These are phyloP conservation scores for Penicillium palitans DNA, from an alignment of 2,329 filamentous ascomycete species.

Conservation along the genomic window DNA sequence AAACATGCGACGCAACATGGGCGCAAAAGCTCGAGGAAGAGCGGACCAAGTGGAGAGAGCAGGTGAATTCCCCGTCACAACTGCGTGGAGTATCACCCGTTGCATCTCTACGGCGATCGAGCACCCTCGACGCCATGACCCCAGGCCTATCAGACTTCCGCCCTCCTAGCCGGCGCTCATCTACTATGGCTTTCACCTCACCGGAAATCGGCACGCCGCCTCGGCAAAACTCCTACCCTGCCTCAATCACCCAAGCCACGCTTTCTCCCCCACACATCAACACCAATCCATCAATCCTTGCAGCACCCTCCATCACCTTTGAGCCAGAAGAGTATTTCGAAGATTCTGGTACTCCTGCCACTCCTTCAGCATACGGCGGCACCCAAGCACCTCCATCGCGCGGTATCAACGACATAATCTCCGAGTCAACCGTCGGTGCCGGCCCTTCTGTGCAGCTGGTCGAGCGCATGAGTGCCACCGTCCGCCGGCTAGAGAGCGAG, in stretches of 20 bases:
- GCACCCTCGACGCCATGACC: slow-evolving; percentile 39
- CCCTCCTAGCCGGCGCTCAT: slow-evolving; percentile 43
- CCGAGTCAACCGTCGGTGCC: slow-evolving; percentile 83
- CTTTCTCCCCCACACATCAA: slow-evolving; percentile 33
- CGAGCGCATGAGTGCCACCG: slow-evolving; percentile 91
- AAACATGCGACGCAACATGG: slow-evolving; percentile 58
- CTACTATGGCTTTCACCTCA: slow-evolving; percentile 38
- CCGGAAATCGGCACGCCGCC: slow-evolving; percentile 43
- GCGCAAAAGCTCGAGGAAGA: slow-evolving; percentile 65
- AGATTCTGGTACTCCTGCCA: slow-evolving; percentile 34
- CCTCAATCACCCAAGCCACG: slow-evolving; percentile 29
- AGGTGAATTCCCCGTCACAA: slow-evolving; percentile 41
- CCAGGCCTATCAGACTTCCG: slow-evolving; percentile 40
- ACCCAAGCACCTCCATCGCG: slow-evolving; percentile 46
- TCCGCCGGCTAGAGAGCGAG: slow-evolving; percentile 86
- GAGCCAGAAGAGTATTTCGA: slow-evolving; percentile 51
- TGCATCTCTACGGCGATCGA: slow-evolving; percentile 43
- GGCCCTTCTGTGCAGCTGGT: slow-evolving; percentile 94
- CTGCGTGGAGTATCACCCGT: slow-evolving; percentile 44
- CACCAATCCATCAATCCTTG: slow-evolving; percentile 26
- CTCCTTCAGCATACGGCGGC: slow-evolving; percentile 42
- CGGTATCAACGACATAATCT: slow-evolving; percentile 79
- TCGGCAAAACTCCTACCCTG: slow-evolving; percentile 50
- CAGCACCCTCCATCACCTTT: slow-evolving; percentile 43
- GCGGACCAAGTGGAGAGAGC: slow-evolving; percentile 58